A percentile compares a stretch with the other conserved stretches of the same genome.
Evolutionary conservation across 306 rosid genomes (phyloP).

Genomic region (Fagus sylvatica): DNA sequence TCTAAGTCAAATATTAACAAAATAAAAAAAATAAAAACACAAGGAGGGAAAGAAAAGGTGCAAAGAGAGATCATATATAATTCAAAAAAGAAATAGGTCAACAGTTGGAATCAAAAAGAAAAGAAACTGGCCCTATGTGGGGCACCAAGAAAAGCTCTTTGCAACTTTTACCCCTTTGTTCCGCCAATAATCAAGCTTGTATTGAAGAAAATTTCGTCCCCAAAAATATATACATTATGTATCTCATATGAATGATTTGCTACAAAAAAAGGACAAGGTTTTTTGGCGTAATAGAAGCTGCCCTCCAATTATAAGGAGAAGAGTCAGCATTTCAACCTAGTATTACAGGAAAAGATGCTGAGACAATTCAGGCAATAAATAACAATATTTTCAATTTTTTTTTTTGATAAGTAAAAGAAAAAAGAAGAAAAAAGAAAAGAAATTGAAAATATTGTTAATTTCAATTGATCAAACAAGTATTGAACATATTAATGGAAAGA

Average conservation of each 20-base stretch:
- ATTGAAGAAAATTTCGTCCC: background rate
- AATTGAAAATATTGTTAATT: no score
- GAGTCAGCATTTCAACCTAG: background rate
- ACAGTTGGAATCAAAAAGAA: background rate
- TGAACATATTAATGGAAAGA: no score
- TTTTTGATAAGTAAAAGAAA: no score
- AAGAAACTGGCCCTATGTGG: background rate
- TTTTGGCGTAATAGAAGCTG: background rate
- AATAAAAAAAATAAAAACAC: background rate
- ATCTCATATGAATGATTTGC: background rate
- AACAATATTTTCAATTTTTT: no score
- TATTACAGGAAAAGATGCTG: background rate
- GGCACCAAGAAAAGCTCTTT: background rate
- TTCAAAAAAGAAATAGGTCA: background rate
- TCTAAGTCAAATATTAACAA: background rate
- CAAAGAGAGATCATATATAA: background rate
- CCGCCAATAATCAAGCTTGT: constrained; percentile 8
- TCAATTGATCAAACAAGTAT: no score
- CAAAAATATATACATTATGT: background rate
- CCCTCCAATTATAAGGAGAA: background rate
- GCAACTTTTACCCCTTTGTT: background rate
- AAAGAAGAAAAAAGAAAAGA: no score
- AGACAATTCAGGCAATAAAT: no score
- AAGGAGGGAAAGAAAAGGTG: background rate
- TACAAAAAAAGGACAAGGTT: background rate